Percentiles rank a stretch among this genome's conserved stretches.
Conservation (phyloP, 2,329 filamentous ascomycete species). For the Talaromyces sp. region DNA sequence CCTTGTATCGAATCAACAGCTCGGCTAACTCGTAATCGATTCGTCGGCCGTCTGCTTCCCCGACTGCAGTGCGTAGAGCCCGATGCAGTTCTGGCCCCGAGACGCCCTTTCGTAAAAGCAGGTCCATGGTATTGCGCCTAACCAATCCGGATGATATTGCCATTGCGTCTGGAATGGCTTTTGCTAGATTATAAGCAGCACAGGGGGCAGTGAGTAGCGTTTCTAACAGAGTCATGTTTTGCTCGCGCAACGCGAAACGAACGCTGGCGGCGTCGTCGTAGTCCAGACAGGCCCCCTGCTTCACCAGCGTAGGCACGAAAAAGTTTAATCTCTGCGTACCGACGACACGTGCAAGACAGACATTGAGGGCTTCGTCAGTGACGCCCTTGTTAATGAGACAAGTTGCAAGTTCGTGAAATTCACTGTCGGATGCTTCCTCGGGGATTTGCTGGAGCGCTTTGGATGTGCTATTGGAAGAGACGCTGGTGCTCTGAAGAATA, state of each 20-base stretch:
- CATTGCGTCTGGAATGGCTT: conserved; percentile 6
- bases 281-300: neutral
- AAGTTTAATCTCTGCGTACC: neutral
- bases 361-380: neutral
- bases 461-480: neutral
- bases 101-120: conserved; percentile 5
- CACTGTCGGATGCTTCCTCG: neutral
- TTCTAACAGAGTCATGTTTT: neutral
- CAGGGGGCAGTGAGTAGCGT: neutral
- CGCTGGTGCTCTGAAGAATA: neutral
- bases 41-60: neutral
- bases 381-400: conserved; percentile 1
- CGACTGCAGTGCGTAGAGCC: neutral
- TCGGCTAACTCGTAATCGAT: conserved; percentile 1
- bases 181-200: neutral
- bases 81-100: neutral
- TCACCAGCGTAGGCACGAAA: neutral
- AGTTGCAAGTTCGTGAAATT: neutral
- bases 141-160: neutral
- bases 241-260: neutral
- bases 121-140: neutral
- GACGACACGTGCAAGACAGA: neutral
- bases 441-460: conserved; percentile 1
- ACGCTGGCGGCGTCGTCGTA: neutral
- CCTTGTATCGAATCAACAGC: neutral